These are phyloP conservation scores for Elsinoe ampelina DNA, from an alignment of 2,329 filamentous ascomycete species.

Conservation along the genomic window DNA sequence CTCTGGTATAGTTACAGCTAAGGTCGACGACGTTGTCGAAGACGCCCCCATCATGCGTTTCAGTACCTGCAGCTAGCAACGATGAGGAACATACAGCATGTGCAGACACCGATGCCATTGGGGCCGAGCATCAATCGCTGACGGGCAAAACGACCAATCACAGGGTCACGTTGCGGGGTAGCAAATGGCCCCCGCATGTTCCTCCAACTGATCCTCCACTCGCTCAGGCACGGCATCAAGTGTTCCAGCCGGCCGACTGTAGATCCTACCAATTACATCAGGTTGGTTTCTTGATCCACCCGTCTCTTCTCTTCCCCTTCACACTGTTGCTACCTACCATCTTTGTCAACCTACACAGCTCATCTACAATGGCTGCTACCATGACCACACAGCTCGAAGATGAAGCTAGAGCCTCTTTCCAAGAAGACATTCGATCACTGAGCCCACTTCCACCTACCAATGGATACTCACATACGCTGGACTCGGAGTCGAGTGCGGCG, in stretches of 20 bases:
- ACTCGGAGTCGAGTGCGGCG: neutral
- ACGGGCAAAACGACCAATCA: too few relatives aligned
- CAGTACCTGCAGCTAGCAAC: too few relatives aligned
- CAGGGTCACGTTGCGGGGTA: neutral
- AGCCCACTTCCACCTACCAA: neutral
- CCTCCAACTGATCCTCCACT: neutral
- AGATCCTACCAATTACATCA: neutral
- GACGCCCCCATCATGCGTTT: too few relatives aligned
- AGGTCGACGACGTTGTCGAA: too few relatives aligned
- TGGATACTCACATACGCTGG: neutral
- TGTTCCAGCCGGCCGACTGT: neutral
- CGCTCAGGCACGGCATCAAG: neutral
- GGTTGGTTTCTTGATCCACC: neutral
- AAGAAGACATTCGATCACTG: neutral
- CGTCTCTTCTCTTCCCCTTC: neutral
- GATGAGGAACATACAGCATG: too few relatives aligned
- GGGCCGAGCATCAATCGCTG: too few relatives aligned
- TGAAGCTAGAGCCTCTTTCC: neutral
- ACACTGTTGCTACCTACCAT: neutral
- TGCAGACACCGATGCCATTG: too few relatives aligned
- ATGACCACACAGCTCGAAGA: slow-evolving; percentile 2
- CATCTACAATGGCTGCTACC: neutral
- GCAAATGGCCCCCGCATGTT: neutral
- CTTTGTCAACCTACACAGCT: neutral
- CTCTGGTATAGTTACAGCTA: too few relatives aligned